Percentiles rank a stretch among this genome's conserved stretches.
phyloP scores from a whole-genome alignment of 108 stramenopile genomes.

The Pseudonitzschia pungens region DNA sequence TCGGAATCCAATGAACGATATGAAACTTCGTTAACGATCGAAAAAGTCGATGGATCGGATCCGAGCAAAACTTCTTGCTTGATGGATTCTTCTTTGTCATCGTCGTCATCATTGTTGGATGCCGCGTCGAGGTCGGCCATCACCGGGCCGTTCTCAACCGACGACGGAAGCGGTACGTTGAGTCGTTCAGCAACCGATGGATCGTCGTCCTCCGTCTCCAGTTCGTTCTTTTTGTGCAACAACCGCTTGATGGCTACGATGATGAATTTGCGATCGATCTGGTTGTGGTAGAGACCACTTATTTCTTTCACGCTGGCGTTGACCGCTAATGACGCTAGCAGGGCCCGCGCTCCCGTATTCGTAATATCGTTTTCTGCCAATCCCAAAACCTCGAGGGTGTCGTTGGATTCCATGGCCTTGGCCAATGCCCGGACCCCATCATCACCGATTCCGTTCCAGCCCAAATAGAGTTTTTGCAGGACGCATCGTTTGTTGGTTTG shows the following conservation, averaged over 20 bases:
- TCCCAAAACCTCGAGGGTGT: slow-evolving; percentile 27
- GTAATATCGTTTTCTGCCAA: slow-evolving; percentile 44
- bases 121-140: too few species aligned
- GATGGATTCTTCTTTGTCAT: not conserved
- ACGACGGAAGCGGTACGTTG: too few species aligned
- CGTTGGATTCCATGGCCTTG: slow-evolving; percentile 28
- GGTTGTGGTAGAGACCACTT: slow-evolving; percentile 42
- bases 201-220: not conserved
- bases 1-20: too few species aligned
- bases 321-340: slow-evolving; percentile 27
- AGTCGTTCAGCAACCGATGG: too few species aligned
- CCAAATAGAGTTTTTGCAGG: slow-evolving; percentile 31
- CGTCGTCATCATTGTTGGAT: not conserved
- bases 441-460: slow-evolving; percentile 43
- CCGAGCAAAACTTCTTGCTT: too few species aligned
- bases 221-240: slow-evolving; percentile 27
- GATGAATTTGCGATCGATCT: slow-evolving; percentile 43
- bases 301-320: slow-evolving; percentile 31
- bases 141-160: too few species aligned
- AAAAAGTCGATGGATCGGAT: too few species aligned
- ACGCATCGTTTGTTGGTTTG: not conserved
- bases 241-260: slow-evolving; percentile 43
- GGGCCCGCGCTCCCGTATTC: slow-evolving; percentile 31
- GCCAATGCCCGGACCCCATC: slow-evolving; percentile 28
- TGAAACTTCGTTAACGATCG: too few species aligned